Evolutionary conservation across 73 alveolate genomes (phyloP).

Genomic region (Diophrys sp.): DNA sequence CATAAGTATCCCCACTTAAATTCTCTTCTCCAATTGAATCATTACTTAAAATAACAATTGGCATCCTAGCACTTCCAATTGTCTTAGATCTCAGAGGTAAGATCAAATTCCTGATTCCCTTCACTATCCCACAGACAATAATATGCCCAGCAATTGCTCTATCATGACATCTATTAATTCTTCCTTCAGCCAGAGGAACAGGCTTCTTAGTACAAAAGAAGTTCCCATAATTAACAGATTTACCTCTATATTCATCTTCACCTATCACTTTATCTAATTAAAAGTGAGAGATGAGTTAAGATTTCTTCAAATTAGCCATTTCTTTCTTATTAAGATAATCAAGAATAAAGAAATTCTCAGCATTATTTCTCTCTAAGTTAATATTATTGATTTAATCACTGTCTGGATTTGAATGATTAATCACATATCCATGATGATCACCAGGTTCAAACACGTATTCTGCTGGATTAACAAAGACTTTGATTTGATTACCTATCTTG

Average conservation of each 20-base stretch:
- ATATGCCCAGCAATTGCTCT: slow-evolving; percentile 86
- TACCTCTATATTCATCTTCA: slow-evolving; percentile 9
- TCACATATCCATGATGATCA: slow-evolving; percentile 90
- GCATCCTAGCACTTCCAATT: slow-evolving; percentile 68
- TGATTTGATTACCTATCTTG: slow-evolving; percentile 72
- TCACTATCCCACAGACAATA: slow-evolving; percentile 91
- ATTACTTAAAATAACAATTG: slow-evolving; percentile 84
- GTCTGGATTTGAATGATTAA: slow-evolving; percentile 85
- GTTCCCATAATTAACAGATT: slow-evolving; percentile 38
- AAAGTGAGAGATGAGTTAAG: slow-evolving; percentile 2
- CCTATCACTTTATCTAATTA: slow-evolving; percentile 22
- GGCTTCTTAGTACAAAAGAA: slow-evolving; percentile 58
- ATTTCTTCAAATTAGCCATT: slow-evolving; percentile 25
- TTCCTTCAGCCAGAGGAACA: slow-evolving; percentile 39
- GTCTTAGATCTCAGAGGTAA: slow-evolving; percentile 92
- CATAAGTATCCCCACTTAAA: slow-evolving; percentile 42
- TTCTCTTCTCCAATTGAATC: slow-evolving; percentile 87
- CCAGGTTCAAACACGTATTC: slow-evolving; percentile 85
- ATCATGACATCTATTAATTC: slow-evolving; percentile 42
- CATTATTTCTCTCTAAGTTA: slow-evolving; percentile 22
- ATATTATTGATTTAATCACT: slow-evolving; percentile 70
- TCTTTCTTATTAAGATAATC: slow-evolving; percentile 42
- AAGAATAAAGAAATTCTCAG: slow-evolving; percentile 39
- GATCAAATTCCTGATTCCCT: slow-evolving; percentile 82
- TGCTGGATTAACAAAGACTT: slow-evolving; percentile 91